Percentiles rank a stretch among this genome's conserved stretches.
Evolutionary conservation across 2,329 filamentous ascomycete species (phyloP).

Genomic region (Verticillium zaregamsianum): DNA sequence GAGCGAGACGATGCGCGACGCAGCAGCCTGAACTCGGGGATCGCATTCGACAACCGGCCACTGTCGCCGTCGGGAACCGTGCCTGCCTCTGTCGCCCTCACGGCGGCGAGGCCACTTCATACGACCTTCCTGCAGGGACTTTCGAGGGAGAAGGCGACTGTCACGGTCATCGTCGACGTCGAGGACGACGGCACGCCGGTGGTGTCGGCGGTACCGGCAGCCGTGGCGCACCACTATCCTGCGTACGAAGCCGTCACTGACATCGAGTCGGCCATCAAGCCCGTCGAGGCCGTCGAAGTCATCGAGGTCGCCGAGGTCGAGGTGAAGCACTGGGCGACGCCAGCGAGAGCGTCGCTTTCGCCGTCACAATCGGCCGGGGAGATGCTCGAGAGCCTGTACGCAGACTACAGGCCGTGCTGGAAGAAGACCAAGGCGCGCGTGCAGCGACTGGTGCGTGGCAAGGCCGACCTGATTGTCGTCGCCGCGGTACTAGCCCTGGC

Average conservation of each 20-base stretch:
- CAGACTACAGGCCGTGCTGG: constrained; percentile 2
- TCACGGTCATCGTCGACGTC: constrained; percentile 10
- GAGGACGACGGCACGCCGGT: constrained; percentile 8
- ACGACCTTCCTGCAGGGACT: constrained; percentile 11
- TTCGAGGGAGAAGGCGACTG: neutral
- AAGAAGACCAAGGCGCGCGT: neutral
- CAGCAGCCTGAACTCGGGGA: constrained; percentile 2
- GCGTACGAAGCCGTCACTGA: neutral
- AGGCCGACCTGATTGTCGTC: neutral
- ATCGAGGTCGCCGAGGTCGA: constrained; percentile 1
- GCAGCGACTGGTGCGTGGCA: neutral
- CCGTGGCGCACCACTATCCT: neutral
- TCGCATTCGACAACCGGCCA: constrained; percentile 9
- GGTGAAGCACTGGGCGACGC: neutral
- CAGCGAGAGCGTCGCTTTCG: neutral
- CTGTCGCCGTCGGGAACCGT: constrained; percentile 5
- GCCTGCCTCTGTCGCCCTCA: constrained; percentile 8
- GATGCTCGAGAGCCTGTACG: constrained; percentile 1
- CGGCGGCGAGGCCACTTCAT: constrained; percentile 7
- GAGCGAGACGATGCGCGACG: neutral
- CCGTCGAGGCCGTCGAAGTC: neutral
- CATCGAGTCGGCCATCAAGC: constrained; percentile 3
- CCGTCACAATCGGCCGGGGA: neutral
- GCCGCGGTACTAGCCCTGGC: neutral
- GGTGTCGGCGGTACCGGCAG: neutral